Evolutionary conservation across 192 early-diverging fungal species (phyloP), one percentile per base, ranked within the genome.

Genomic region (Coemansia sp.): DNA sequence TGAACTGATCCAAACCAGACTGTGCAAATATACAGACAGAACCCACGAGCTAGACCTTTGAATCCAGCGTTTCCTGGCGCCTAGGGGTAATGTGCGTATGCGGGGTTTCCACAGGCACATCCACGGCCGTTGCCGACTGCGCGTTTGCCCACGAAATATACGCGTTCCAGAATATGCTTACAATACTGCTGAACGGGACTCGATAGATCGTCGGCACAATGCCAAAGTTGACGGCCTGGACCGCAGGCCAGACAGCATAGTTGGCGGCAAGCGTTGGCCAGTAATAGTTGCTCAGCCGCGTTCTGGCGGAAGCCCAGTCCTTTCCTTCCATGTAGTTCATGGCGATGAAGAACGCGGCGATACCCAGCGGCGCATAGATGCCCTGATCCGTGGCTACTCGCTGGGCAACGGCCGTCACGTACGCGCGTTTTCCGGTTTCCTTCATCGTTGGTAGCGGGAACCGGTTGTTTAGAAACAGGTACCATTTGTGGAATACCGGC

Each of bases 81-180:
- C 35, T 61, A 32, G 71, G 66, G 14, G 63, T 49, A 23, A 74
- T 55, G 5, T 59, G 34, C 3, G 55, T 63, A 43, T 79, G 76
- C 46, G 76, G 70, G 3, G 65, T 73, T 35, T 78, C 75, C 3
- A 73, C 46, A 3, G 75, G 75, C 38, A 78, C 34, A 35, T 78
- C 70, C 22, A 73, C 50, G 1, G 41, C 56, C 11, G 36, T 60
- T 0, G 68, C 64, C 9, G 76, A 70, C 38, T 64, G 67, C 3
- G 67, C 67, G 35, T 90, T 90, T 0, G 85, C 57, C 84, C 86
- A 88, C 33, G 88, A 90, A 25, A 92, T 80, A 72, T 88, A 90
- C 8, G 84, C 72, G 56, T 89, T 91, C 90, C 90, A 92, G 17
- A 89, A 81, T n/a, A 92, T 84, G 40, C 89, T 87, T 29, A 89